Evolutionary conservation across 441 rosid genomes (phyloP).

Genomic region (Capsella rubella): DNA sequence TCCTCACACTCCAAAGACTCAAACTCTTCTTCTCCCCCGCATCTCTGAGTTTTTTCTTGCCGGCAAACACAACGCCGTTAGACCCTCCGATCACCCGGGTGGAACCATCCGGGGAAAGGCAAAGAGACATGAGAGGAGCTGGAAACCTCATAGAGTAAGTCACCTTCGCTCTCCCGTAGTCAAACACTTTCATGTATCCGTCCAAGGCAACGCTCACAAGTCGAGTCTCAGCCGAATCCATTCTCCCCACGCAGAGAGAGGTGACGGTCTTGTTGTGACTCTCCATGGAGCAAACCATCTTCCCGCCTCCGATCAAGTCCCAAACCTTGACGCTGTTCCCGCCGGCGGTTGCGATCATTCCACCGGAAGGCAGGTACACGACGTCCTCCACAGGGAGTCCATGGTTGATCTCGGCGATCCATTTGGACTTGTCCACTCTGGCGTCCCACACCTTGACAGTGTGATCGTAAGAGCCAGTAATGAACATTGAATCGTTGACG

Average conservation of each 20-base stretch:
- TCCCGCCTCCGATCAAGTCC: constrained; percentile 93
- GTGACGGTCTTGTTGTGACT: constrained; percentile 95
- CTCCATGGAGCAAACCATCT: constrained; percentile 80
- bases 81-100: constrained; percentile 75
- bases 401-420: constrained; percentile 74
- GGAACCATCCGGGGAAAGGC: constrained; percentile 64
- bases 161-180: constrained; percentile 75
- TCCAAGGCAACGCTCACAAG: constrained; percentile 87
- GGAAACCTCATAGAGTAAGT: constrained; percentile 93
- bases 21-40: constrained; percentile 35
- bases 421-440: constrained; percentile 60
- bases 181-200: constrained; percentile 92
- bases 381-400: constrained; percentile 90
- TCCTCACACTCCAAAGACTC: constrained; percentile 51
- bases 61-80: constrained; percentile 75
- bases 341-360: constrained; percentile 84
- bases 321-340: constrained; percentile 84
- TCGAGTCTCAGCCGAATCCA: constrained; percentile 55
- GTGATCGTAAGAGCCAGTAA: constrained; percentile 93
- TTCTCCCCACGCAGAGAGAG: constrained; percentile 67
- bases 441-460: constrained; percentile 92
- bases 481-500: constrained; percentile 61
- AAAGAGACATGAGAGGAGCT: constrained; percentile 83
- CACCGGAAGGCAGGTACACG: constrained; percentile 86
- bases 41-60: constrained; percentile 71